phyloP scores from a whole-genome alignment of 2,329 filamentous ascomycete genomes.

The Stagonosporopsis cucurbitacearum region DNA sequence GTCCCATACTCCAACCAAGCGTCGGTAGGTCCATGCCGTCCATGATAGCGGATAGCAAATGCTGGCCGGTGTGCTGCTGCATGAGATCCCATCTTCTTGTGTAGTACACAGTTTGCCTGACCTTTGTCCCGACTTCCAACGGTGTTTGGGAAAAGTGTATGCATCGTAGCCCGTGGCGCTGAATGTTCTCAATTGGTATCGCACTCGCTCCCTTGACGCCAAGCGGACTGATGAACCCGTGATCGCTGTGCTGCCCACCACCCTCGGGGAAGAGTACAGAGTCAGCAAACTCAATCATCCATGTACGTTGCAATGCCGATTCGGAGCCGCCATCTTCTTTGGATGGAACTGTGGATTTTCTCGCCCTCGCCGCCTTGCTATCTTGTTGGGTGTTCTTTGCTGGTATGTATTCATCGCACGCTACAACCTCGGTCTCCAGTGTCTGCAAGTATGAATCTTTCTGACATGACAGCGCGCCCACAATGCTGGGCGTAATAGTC shows the following conservation, averaged over 20 bases:
- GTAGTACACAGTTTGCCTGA: slow-evolving; percentile 40
- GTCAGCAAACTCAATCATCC: slow-evolving; percentile 42
- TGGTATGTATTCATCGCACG: slow-evolving; percentile 38
- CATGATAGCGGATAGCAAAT: slow-evolving; percentile 45
- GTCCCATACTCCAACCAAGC: slow-evolving; percentile 42
- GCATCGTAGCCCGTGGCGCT: slow-evolving; percentile 62
- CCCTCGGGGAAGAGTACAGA: slow-evolving; percentile 45
- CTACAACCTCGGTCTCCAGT: slow-evolving; percentile 41
- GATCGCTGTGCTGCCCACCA: slow-evolving; percentile 43
- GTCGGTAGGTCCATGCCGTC: slow-evolving; percentile 39
- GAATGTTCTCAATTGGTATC: slow-evolving; percentile 39
- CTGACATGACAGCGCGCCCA: slow-evolving; percentile 42
- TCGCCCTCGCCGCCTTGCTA: slow-evolving; percentile 34
- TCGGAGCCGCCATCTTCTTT: slow-evolving; percentile 21
- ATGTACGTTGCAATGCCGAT: slow-evolving; percentile 26
- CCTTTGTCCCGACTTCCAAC: slow-evolving; percentile 73
- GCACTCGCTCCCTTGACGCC: slow-evolving; percentile 16
- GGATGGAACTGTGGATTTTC: slow-evolving; percentile 34
- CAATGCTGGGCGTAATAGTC: slow-evolving; percentile 28
- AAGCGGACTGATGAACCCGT: slow-evolving; percentile 38
- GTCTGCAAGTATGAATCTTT: slow-evolving; percentile 42
- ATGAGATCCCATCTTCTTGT: slow-evolving; percentile 43
- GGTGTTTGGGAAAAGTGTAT: slow-evolving; percentile 83
- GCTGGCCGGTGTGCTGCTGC: slow-evolving; percentile 47
- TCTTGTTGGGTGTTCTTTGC: slow-evolving; percentile 24